phyloP scores from a whole-genome alignment of 2,329 filamentous ascomycete species.

The Lachnellula subtilissima region DNA sequence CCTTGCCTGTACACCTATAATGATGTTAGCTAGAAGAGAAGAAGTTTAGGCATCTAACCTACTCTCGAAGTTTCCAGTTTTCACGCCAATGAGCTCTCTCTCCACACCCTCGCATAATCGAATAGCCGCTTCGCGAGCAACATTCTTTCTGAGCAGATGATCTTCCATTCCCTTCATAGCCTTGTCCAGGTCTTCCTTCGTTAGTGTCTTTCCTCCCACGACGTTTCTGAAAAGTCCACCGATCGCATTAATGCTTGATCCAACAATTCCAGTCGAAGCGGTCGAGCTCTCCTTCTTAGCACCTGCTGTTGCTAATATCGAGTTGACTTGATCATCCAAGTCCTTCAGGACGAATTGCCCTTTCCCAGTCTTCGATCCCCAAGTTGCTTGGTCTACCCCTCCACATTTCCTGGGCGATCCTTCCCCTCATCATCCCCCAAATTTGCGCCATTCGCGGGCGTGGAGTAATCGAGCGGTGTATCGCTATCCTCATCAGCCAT shows the following conservation, averaged over 20 bases:
- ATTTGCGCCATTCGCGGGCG: constrained; percentile 45
- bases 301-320: constrained; percentile 78
- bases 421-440: constrained; percentile 48
- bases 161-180: constrained; percentile 96
- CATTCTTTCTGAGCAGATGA: constrained; percentile 90
- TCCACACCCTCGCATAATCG: constrained; percentile 89
- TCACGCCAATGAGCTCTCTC: constrained; percentile 81
- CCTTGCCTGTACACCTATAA: constrained; percentile 65
- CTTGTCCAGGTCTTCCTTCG: constrained; percentile 82
- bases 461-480: constrained; percentile 86
- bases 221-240: constrained; percentile 90
- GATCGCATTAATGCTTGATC: constrained; percentile 75
- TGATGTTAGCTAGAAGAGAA: constrained; percentile 21
- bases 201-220: constrained; percentile 88
- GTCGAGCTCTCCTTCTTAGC: constrained; percentile 49
- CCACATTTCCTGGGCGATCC: constrained; percentile 55
- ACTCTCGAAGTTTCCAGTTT: constrained; percentile 86
- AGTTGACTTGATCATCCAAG: constrained; percentile 86
- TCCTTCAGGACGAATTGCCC: constrained; percentile 94
- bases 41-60: constrained; percentile 18
- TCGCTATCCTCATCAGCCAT: constrained; percentile 74
- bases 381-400: constrained; percentile 72
- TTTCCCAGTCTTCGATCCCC: constrained; percentile 79
- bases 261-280: constrained; percentile 61
- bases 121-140: constrained; percentile 88